Conservation (phyloP, 148 eudicot genomes). For the Mesembryanthemum crystallinum region DNA sequence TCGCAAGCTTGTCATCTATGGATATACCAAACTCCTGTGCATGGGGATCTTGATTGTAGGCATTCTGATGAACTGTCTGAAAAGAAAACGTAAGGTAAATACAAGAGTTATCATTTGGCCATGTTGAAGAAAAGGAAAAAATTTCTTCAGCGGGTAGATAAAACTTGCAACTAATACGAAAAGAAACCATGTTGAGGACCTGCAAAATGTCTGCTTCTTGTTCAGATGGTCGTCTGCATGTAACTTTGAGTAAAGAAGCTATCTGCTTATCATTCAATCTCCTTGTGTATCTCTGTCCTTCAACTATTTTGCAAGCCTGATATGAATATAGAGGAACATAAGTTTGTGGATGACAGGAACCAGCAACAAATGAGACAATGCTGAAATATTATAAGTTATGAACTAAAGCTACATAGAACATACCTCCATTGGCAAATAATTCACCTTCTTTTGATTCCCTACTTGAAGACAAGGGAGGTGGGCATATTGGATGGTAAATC, state of each 20-base stretch:
- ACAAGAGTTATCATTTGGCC: neutral
- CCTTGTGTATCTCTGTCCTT: constrained; percentile 69
- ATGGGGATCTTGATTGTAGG: constrained; percentile 58
- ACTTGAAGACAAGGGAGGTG: constrained; percentile 84
- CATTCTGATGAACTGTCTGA: constrained; percentile 63
- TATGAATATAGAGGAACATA: neutral
- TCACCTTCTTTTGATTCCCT: constrained; percentile 66
- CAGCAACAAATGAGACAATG: neutral
- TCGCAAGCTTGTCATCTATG: constrained; percentile 57
- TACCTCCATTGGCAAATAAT: constrained; percentile 85
- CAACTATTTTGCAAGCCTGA: constrained; percentile 78
- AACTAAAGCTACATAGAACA: neutral
- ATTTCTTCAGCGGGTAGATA: too few relatives aligned
- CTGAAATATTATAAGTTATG: neutral
- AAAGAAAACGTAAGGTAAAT: constrained; percentile 8
- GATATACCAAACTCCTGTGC: constrained; percentile 68
- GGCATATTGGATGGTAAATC: constrained; percentile 56
- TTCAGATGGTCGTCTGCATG: constrained; percentile 65
- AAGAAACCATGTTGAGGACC: constrained; percentile 31
- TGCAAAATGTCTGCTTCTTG: constrained; percentile 65
- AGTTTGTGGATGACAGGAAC: neutral
- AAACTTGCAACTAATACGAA: neutral
- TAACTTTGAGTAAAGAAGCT: constrained; percentile 57
- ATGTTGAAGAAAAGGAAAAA: neutral
- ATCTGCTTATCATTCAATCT: constrained; percentile 77